Conservation (phyloP, 2,329 filamentous ascomycete species). For the Sclerotinia nivalis region DNA sequence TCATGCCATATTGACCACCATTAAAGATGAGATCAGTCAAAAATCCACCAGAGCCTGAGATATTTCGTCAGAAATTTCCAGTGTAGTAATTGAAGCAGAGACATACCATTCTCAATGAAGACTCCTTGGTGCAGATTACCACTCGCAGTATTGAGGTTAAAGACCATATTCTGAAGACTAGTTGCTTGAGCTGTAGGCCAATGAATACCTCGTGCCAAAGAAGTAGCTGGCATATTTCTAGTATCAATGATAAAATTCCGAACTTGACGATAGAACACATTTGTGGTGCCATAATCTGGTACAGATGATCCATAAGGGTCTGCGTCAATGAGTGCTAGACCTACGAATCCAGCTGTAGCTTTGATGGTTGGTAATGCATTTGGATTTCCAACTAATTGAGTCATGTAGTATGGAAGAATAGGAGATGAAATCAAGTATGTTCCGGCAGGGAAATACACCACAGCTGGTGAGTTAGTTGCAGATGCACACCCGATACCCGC, state of each 20-base stretch:
- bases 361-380: conserved; percentile 67
- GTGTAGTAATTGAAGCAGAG: conserved; percentile 37
- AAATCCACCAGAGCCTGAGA: conserved; percentile 55
- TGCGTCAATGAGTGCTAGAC: conserved; percentile 84
- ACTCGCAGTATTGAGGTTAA: conserved; percentile 52
- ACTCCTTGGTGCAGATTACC: conserved; percentile 57
- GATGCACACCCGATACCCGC: conserved; percentile 42
- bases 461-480: conserved; percentile 50
- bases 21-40: conserved; percentile 61
- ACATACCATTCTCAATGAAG: conserved; percentile 47
- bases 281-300: conserved; percentile 76
- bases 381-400: conserved; percentile 36
- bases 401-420: conserved; percentile 33
- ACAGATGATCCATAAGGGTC: conserved; percentile 74
- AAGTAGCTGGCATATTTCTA: conserved; percentile 36
- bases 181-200: conserved; percentile 58
- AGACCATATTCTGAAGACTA: conserved; percentile 60
- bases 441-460: conserved; percentile 37
- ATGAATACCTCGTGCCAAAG: conserved; percentile 48
- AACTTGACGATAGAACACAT: conserved; percentile 64
- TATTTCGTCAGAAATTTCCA: conserved; percentile 50
- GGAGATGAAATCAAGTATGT: conserved; percentile 36
- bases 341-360: conserved; percentile 67
- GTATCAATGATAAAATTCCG: conserved; percentile 66
- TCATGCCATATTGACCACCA: conserved; percentile 60